Conservation (phyloP, 176 grass and related monocot species). For the Thalia dealbata region DNA sequence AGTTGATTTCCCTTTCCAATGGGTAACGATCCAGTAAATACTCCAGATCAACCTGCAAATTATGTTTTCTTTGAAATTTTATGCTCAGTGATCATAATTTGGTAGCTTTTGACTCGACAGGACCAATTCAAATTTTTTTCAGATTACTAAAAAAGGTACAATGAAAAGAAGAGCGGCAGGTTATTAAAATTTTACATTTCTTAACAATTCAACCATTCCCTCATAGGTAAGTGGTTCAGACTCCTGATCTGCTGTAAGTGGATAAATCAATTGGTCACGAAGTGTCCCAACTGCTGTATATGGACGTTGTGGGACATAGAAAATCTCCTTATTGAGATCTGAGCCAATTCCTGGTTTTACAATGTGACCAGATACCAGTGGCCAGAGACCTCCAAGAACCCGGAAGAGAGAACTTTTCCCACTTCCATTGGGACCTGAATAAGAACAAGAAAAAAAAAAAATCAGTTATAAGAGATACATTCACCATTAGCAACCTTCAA, state of each 20-base stretch:
- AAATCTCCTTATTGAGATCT: slow-evolving; percentile 99
- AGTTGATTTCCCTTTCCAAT: slow-evolving; percentile 93
- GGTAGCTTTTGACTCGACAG: neutral
- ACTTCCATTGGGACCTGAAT: slow-evolving; percentile 90
- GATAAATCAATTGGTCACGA: slow-evolving; percentile 95
- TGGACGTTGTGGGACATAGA: slow-evolving; percentile 98
- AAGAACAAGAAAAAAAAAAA: slow-evolving; percentile 4
- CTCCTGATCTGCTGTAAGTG: slow-evolving; percentile 78
- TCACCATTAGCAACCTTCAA: neutral
- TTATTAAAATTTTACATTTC: slow-evolving; percentile 65
- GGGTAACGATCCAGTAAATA: slow-evolving; percentile 95
- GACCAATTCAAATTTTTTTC: neutral
- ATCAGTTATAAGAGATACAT: too few species aligned
- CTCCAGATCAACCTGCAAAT: slow-evolving; percentile 82
- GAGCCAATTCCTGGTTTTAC: slow-evolving; percentile 96
- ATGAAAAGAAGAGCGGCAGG: slow-evolving; percentile 12
- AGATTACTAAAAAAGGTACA: slow-evolving; percentile 1
- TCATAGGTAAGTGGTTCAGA: slow-evolving; percentile 58
- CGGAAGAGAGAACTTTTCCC: slow-evolving; percentile 99
- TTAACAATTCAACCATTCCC: slow-evolving; percentile 86
- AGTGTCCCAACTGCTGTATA: slow-evolving; percentile 99
- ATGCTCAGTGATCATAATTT: neutral
- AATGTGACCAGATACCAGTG: slow-evolving; percentile 91
- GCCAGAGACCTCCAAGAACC: slow-evolving; percentile 96
- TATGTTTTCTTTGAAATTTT: neutral